Percentiles rank a stretch among this genome's conserved stretches.
Evolutionary conservation across 768 basidiomycete species (phyloP).

Genomic region (Fomitopsis serialis): DNA sequence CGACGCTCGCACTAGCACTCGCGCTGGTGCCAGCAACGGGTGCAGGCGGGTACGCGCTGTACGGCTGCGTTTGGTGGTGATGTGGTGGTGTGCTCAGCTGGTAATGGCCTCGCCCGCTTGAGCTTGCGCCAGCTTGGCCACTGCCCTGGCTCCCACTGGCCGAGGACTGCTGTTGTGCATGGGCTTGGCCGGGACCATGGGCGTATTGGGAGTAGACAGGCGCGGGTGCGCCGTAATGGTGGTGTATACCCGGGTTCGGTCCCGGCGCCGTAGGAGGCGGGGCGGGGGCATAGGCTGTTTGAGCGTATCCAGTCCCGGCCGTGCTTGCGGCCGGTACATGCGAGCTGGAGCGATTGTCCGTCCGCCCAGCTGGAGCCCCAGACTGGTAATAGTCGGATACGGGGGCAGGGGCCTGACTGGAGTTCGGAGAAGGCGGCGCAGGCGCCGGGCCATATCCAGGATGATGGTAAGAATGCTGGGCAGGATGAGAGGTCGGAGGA

Average conservation of each 20-base stretch:
- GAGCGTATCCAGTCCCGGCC: neutral
- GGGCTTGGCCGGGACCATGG: constrained; percentile 20
- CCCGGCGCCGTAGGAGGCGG: neutral
- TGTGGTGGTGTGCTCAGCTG: constrained; percentile 23
- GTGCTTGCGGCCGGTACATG: neutral
- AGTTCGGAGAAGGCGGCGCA: constrained; percentile 2
- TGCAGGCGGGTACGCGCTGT: constrained; percentile 21
- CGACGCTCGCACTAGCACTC: constrained; percentile 7
- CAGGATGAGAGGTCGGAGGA: constrained; percentile 17
- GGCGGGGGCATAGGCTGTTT: neutral
- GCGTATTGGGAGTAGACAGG: constrained; percentile 18
- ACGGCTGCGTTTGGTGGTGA: constrained; percentile 16
- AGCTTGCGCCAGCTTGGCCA: neutral
- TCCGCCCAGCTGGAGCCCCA: neutral
- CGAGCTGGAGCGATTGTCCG: neutral
- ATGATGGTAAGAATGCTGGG: constrained; percentile 17
- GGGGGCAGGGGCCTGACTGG: neutral
- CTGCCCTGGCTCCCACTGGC: constrained; percentile 13
- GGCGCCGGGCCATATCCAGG: constrained; percentile 13
- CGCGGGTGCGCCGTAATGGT: constrained; percentile 4
- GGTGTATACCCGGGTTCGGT: neutral
- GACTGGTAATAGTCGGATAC: neutral
- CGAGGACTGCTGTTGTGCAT: constrained; percentile 19
- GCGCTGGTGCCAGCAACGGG: constrained; percentile 6
- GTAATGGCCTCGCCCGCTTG: constrained; percentile 9